Percentiles rank a stretch among this genome's conserved stretches.
Conservation (phyloP, 371 early-diverging fungal species). For the Rhizopus arrhizus region DNA sequence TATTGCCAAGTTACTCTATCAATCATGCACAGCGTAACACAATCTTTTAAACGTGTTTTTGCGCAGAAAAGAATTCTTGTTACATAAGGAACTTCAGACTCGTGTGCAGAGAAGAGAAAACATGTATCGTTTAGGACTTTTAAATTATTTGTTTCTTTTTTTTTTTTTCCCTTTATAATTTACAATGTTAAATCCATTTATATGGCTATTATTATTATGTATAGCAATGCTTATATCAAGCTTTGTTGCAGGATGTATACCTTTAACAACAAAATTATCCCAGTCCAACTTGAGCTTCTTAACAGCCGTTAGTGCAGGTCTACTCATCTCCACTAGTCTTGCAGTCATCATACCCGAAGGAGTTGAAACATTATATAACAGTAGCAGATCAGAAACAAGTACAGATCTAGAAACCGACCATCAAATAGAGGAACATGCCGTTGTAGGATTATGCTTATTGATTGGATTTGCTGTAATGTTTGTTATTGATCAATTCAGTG, state of each 20-base stretch:
- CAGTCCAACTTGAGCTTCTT: slow-evolving; percentile 69
- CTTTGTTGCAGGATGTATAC: slow-evolving; percentile 83
- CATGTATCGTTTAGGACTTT: no score
- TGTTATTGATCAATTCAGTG: slow-evolving; percentile 75
- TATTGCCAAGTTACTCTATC: no score
- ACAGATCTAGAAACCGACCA: background rate
- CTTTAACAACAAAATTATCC: slow-evolving; percentile 79
- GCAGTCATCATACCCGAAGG: slow-evolving; percentile 94
- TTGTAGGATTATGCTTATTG: slow-evolving; percentile 78
- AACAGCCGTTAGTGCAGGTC: slow-evolving; percentile 87
- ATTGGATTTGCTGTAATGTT: slow-evolving; percentile 91
- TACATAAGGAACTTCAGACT: no score
- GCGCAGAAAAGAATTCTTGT: no score
- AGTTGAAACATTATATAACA: slow-evolving; percentile 80
- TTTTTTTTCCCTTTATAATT: background rate
- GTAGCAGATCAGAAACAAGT: slow-evolving; percentile 5
- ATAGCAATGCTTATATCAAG: slow-evolving; percentile 85
- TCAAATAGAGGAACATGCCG: slow-evolving; percentile 48
- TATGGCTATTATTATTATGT: slow-evolving; percentile 74
- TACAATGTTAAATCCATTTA: slow-evolving; percentile 58
- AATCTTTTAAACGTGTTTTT: no score
- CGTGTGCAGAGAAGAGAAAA: no score
- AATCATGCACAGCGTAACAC: no score
- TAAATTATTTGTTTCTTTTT: background rate
- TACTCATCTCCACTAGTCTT: slow-evolving; percentile 88